These are phyloP conservation scores for Linnemannia schmuckeri DNA, from an alignment of 192 early-diverging fungal species.

Conservation along the genomic window DNA sequence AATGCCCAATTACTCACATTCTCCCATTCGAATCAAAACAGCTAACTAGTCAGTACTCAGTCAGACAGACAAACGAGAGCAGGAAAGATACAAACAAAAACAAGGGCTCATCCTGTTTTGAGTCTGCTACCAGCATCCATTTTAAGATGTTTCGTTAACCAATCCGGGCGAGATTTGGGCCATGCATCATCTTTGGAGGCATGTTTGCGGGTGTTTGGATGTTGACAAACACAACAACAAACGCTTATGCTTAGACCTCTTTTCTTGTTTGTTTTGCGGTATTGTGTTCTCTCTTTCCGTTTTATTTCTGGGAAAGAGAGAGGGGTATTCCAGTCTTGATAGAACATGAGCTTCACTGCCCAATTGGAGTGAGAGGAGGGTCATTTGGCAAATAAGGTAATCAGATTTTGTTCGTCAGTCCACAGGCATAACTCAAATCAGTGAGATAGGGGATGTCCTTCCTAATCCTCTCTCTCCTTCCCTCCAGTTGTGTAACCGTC, in stretches of 20 bases:
- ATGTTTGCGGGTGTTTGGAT: background rate
- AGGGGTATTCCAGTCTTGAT: background rate
- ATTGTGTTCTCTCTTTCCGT: background rate
- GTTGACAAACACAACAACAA: background rate
- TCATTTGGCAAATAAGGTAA: too few species aligned
- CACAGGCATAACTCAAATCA: background rate
- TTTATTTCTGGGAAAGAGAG: background rate
- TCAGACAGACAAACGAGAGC: background rate
- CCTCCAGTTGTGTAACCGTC: background rate
- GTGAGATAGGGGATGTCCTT: background rate
- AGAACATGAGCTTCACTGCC: too few species aligned
- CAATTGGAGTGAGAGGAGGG: too few species aligned
- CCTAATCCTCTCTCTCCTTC: background rate
- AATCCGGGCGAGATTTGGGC: background rate
- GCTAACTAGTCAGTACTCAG: too few species aligned
- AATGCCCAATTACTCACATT: background rate
- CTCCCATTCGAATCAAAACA: background rate
- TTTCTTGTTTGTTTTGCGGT: background rate
- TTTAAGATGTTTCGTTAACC: background rate
- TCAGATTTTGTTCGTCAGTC: too few species aligned
- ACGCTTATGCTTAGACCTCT: background rate
- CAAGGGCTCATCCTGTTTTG: too few species aligned
- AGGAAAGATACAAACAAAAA: background rate
- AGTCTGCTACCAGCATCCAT: too few species aligned
- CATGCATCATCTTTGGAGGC: background rate